phyloP scores from a whole-genome alignment of 768 basidiomycete genomes.

The Guyanaporus albipodus region DNA sequence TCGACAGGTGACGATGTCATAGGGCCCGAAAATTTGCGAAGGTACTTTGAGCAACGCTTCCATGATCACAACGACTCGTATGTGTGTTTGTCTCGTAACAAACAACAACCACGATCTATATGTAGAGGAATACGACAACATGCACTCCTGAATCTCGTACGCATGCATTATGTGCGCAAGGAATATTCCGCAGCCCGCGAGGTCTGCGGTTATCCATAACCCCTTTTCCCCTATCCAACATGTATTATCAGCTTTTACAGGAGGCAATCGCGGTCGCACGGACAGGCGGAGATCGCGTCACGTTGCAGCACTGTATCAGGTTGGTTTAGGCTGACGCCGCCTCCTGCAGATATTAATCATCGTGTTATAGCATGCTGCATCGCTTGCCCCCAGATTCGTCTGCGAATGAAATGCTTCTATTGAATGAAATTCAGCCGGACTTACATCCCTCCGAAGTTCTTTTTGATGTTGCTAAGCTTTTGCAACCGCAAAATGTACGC shows the following conservation, averaged over 20 bases:
- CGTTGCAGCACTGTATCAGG: conserved; percentile 80
- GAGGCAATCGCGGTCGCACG: conserved; percentile 81
- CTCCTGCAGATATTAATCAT: conserved; percentile 11
- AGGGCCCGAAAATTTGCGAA: conserved; percentile 66
- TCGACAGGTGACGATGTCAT: conserved; percentile 64
- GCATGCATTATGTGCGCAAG: conserved; percentile 69
- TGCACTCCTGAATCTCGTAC: conserved; percentile 70
- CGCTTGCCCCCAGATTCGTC: conserved; percentile 52
- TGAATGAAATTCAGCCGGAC: conserved; percentile 75
- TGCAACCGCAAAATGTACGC: conserved; percentile 59
- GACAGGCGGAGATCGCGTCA: conserved; percentile 63
- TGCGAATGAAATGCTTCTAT: conserved; percentile 40
- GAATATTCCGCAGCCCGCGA: conserved; percentile 68
- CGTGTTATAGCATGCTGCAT: conserved; percentile 54
- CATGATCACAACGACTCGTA: conserved; percentile 79
- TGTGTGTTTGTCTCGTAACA: conserved; percentile 25
- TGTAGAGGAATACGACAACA: conserved; percentile 74
- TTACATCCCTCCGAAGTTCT: conserved; percentile 74
- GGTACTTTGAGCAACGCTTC: conserved; percentile 85
- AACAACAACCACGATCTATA: not conserved
- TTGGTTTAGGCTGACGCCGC: conserved; percentile 25
- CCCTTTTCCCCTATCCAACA: not conserved
- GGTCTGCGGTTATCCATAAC: conserved; percentile 34
- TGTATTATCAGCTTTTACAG: conserved; percentile 49
- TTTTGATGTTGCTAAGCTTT: conserved; percentile 72